These are phyloP conservation scores for Brassica hybrid DNA, from an alignment of 441 rosid genomes.

Conservation along the genomic window DNA sequence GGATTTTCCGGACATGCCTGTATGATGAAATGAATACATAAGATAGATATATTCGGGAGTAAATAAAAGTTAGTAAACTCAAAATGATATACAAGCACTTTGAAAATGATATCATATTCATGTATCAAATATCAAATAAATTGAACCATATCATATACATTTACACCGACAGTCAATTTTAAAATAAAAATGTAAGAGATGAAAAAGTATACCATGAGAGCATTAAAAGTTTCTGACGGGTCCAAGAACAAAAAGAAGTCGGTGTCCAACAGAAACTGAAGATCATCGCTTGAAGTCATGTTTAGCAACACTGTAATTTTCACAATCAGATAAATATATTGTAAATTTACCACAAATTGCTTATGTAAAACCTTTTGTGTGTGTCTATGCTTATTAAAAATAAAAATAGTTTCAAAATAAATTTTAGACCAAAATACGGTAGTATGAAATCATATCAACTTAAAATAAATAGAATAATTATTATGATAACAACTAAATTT, in stretches of 20 bases:
- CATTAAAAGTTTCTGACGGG: neutral
- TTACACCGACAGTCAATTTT: neutral
- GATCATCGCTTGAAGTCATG: slow-evolving; percentile 27
- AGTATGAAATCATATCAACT: neutral
- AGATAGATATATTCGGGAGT: neutral
- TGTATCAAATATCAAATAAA: neutral
- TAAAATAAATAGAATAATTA: neutral
- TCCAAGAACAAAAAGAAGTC: slow-evolving; percentile 12
- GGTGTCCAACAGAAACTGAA: neutral
- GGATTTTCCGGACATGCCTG: neutral
- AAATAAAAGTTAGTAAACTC: neutral
- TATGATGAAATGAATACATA: neutral
- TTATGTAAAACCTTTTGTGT: neutral
- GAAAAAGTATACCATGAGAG: slow-evolving; percentile 17
- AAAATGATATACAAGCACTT: neutral
- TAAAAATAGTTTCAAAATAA: neutral
- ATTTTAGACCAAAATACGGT: neutral
- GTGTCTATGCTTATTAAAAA: neutral
- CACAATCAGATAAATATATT: slow-evolving; percentile 4
- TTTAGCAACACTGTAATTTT: slow-evolving; percentile 18
- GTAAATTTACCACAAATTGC: neutral
- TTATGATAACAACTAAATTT: neutral
- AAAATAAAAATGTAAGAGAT: neutral
- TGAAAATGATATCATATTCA: neutral
- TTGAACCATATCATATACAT: neutral